Conservation (phyloP, 78 protist species). For the Dictyostelium brefeldianum region DNA sequence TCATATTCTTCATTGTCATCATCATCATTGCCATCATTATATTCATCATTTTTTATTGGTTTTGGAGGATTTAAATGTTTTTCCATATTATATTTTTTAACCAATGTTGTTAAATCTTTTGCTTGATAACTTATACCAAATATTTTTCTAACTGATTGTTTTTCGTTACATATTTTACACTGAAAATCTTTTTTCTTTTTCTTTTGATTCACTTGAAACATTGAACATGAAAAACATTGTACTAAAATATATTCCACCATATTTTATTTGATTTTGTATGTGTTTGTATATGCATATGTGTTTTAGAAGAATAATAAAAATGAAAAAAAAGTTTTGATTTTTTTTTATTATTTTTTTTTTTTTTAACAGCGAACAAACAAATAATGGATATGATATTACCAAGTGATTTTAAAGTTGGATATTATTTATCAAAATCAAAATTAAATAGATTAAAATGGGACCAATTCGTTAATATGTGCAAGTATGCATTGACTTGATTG, state of each 20-base stretch:
- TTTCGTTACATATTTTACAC: constrained; percentile 47
- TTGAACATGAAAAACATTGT: constrained; percentile 46
- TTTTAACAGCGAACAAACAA: background rate
- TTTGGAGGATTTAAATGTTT: background rate
- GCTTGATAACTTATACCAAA: constrained; percentile 32
- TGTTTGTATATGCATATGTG: too few species aligned
- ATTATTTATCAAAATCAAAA: constrained; percentile 45
- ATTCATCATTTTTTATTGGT: background rate
- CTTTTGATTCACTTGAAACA: constrained; percentile 44
- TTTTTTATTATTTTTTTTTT: background rate
- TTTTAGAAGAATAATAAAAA: background rate
- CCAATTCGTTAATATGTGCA: constrained; percentile 42
- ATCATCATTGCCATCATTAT: background rate
- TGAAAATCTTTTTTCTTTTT: constrained; percentile 25
- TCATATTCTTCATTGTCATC: background rate
- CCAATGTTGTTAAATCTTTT: constrained; percentile 20
- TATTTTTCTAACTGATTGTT: constrained; percentile 29
- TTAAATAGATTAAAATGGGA: constrained; percentile 55
- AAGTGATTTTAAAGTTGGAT: constrained; percentile 46
- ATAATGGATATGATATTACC: background rate
- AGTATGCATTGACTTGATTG: background rate
- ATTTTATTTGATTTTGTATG: background rate
- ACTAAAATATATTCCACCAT: constrained; percentile 69
- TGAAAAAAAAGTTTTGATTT: background rate
- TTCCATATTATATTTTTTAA: constrained; percentile 53